Base-by-base conservation (phyloP, 2,329 filamentous ascomycete species). In the Sordariomycetes sp. region DNA sequence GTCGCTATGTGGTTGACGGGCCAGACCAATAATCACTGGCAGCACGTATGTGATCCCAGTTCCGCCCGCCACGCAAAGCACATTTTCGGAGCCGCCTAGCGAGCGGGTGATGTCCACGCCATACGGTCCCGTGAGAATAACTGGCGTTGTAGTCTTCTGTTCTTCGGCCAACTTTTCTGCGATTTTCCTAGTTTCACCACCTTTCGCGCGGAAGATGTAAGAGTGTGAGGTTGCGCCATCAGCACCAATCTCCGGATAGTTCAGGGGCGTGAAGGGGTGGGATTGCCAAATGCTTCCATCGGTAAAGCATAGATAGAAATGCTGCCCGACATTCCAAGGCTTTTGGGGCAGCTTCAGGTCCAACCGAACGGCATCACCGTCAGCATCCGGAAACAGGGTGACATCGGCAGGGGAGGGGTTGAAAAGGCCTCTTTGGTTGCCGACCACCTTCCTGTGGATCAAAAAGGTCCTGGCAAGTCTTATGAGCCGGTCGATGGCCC, bases 221-320 rank as follows among this genome's bases (percentile, higher is more conserved):
- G 69, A 66, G 41, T 77, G 72, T 21, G 58, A 53, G 8, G 71
- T 61, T 3, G 47, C 41, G 1, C 63, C 54, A 33, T 57, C 49
- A 15, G 52, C 47, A 0, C 52, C 47, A 0, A 60, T 50, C 5
- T 55, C 45, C 0, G 74, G 75, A 0, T 70, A 50, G 34, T 68
- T 76, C 6, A 77, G 59, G 0, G 77, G 74, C 0, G 79, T 83
- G 48, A 85, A 82, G 0, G 81, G 81, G 45, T 86, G 81, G 0
- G 75, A 76, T 53, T 85, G 79, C 77, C 78, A 84, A 44, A 84
- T 68, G 43, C 68, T 79, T 23, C 74, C 61, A 40, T 78, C 68
- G 0, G 75, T 63, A 45, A 86, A 85, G 50, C 70, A 80, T 12
- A 85, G 59, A 45, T 75, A 85, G 52, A 82, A 85, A 48, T 85